phyloP scores from a whole-genome alignment of 1,139 yeast species.

The Diutina siamensis region DNA sequence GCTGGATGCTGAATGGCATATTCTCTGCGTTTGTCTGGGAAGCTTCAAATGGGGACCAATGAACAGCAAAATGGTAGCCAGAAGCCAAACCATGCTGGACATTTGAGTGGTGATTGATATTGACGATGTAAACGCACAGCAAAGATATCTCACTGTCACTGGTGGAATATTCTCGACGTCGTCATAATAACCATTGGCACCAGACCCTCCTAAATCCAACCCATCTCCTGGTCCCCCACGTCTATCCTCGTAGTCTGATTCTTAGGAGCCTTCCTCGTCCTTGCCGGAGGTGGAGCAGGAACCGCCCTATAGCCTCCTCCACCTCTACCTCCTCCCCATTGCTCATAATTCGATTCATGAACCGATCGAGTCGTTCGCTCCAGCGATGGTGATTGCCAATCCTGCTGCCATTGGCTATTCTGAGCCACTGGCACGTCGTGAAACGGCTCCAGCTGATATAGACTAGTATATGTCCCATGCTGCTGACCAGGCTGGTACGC shows the following conservation, averaged over 20 bases:
- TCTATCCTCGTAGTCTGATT: background rate
- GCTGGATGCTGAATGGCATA: too few relatives aligned
- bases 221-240: slow-evolving; percentile 1
- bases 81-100: too few relatives aligned
- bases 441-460: background rate
- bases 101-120: too few relatives aligned
- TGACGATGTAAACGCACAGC: background rate
- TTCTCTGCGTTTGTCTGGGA: too few relatives aligned
- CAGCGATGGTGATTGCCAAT: too few relatives aligned
- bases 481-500: background rate
- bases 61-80: too few relatives aligned
- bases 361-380: too few relatives aligned
- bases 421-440: too few relatives aligned
- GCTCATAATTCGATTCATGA: background rate
- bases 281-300: background rate
- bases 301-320: background rate
- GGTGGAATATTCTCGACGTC: background rate
- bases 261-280: background rate
- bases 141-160: background rate
- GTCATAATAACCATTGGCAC: too few relatives aligned
- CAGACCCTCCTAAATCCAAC: slow-evolving; percentile 2
- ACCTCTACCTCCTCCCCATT: background rate
- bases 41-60: too few relatives aligned
- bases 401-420: background rate
- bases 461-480: background rate